A percentile compares a stretch with the other conserved stretches of the same genome.
phyloP scores from a whole-genome alignment of 176 grass and related monocot genomes.

The Themeda triandra region DNA sequence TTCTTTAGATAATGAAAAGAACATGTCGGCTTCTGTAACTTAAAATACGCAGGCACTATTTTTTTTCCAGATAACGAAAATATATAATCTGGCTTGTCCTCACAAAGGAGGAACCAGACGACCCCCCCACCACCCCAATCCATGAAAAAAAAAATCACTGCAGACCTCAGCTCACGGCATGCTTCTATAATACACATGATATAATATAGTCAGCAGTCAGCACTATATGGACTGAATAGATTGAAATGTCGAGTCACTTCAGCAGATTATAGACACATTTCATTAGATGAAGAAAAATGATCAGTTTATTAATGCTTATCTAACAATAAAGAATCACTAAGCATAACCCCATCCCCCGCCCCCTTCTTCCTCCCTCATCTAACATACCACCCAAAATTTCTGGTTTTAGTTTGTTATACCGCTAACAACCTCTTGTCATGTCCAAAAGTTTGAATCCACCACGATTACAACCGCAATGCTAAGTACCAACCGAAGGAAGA shows the following conservation, averaged over 20 bases:
- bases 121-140: too few relatives aligned
- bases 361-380: not conserved
- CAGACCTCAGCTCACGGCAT: too few relatives aligned
- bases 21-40: too few relatives aligned
- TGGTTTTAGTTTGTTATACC: constrained; percentile 10
- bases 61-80: too few relatives aligned
- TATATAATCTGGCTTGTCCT: too few relatives aligned
- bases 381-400: constrained; percentile 35
- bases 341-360: not conserved
- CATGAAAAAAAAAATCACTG: too few relatives aligned
- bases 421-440: constrained; percentile 29
- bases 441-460: constrained; percentile 62
- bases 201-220: not conserved
- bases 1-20: too few relatives aligned
- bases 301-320: constrained; percentile 33
- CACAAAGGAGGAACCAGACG: too few relatives aligned
- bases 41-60: too few relatives aligned
- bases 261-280: constrained; percentile 7
- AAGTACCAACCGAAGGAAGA: constrained; percentile 43
- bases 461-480: constrained; percentile 34
- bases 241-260: not conserved
- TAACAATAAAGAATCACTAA: constrained; percentile 63
- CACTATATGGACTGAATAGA: not conserved
- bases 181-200: too few relatives aligned
- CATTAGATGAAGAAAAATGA: not conserved